phyloP scores from a whole-genome alignment of 2,329 filamentous ascomycete species.

The Podosphaera aphanis region DNA sequence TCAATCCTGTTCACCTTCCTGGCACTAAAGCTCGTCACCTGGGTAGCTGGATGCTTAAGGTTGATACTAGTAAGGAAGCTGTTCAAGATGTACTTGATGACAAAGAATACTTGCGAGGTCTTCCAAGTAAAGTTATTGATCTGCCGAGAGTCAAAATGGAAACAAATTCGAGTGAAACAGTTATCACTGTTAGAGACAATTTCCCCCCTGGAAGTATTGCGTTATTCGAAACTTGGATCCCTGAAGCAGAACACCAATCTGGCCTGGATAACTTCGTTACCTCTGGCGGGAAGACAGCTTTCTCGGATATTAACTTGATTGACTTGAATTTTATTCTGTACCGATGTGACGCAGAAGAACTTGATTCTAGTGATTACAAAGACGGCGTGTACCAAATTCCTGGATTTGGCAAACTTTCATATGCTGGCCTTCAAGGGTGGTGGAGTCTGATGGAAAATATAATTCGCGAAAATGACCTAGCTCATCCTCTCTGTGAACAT shows the following conservation, averaged over 20 bases:
- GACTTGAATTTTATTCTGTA: conserved; percentile 88
- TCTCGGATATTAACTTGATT: conserved; percentile 47
- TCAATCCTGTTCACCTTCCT: conserved; percentile 55
- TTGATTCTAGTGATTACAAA: conserved; percentile 50
- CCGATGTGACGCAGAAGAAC: conserved; percentile 72
- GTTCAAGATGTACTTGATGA: conserved; percentile 43
- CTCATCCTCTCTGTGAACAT: conserved; percentile 81
- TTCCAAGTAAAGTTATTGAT: conserved; percentile 63
- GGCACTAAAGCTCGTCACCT: conserved; percentile 71
- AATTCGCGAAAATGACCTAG: conserved; percentile 71
- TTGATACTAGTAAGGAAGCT: conserved; percentile 51
- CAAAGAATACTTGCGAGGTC: conserved; percentile 46
- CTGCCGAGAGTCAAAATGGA: conserved; percentile 53
- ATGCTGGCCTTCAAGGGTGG: conserved; percentile 95
- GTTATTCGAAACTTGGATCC: conserved; percentile 89
- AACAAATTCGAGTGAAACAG: conserved; percentile 46
- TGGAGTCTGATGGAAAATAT: conserved; percentile 78
- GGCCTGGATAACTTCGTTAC: conserved; percentile 74
- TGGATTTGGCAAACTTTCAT: conserved; percentile 62
- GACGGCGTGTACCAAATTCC: conserved; percentile 85
- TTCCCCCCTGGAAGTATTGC: conserved; percentile 91
- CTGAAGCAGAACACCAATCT: conserved; percentile 58
- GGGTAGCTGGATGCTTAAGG: conserved; percentile 80
- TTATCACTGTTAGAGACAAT: conserved; percentile 55
- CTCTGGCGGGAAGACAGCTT: conserved; percentile 55